Base-by-base conservation (phyloP, 2,329 filamentous ascomycete species). In the Fusarium palustre region DNA sequence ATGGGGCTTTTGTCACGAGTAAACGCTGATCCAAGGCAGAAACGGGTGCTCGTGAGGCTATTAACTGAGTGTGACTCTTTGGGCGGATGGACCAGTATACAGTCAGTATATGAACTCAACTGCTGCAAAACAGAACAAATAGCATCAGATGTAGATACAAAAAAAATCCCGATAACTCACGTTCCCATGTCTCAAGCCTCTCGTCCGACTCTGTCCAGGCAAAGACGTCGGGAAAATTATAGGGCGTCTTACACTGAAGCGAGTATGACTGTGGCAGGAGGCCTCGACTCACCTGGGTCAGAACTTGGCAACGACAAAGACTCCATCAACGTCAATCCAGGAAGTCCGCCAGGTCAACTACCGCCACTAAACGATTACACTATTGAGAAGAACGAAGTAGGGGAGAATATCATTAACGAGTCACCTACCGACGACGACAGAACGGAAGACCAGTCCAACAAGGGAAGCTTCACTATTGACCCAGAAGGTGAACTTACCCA, bases 401-500 rank as follows among this genome's bases (percentile, higher is more conserved):
- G 56, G 9, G 11, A 25, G 7, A 36, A 50, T 16, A 43, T 33
- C 3, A 60, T 60, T 5, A 38, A 62, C 3, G 66, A 71, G 11
- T 36, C 46, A 9, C 55, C 47, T 7, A 43, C 53, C 2, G 55
- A 49, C 3, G 49, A 43, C 15, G 34, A 41, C 36, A 38, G 30
- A 18, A 41, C 13, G n/a, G 25, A 50, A 2, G 52, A 41, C 9
- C 47, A 43, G 7, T 39, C 47, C 3, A 64, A 59, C 18, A 67
- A 60, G 3, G 71, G 62, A 12, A 74, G 75, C 39, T 80, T 81
- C 66, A 74, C 68, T 22, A 62, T 80, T 34, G 79, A 81, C 50
- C 79, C 79, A 0, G 72, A 67, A 7, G 79, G 79, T 18, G 70
- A 76, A 28, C 67, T 76, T 34, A 81, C 79, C 4, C 76, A 86